Evolutionary conservation across 371 early-diverging fungal species (phyloP).

Genomic region (Thermomucor indicae-seudaticae): DNA sequence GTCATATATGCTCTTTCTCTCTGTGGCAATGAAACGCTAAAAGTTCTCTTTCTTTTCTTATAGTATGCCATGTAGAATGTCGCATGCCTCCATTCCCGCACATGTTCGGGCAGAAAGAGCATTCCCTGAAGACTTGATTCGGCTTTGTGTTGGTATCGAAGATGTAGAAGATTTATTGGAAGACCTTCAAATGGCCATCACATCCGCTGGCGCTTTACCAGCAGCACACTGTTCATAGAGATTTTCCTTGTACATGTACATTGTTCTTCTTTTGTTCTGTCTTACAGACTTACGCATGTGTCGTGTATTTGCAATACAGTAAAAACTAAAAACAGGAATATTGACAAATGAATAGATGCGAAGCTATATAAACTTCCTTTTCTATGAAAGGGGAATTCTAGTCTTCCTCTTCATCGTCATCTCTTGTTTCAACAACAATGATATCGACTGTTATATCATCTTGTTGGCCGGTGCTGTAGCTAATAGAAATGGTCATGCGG

Average conservation of each 20-base stretch:
- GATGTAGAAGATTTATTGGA: conserved; percentile 88
- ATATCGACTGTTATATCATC: conserved; percentile 19
- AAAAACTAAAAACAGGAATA: no score
- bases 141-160: conserved; percentile 97
- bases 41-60: not conserved
- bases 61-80: conserved; percentile 97
- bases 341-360: no score
- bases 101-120: conserved; percentile 80
- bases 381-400: no score
- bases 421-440: conserved; percentile 30
- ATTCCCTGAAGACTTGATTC: conserved; percentile 92
- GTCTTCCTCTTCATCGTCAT: no score
- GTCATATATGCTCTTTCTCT: not conserved
- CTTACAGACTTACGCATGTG: no score
- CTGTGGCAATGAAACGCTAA: not conserved
- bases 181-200: conserved; percentile 80
- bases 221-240: no score
- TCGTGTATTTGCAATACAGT: no score
- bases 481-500: conserved; percentile 19
- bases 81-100: conserved; percentile 94
- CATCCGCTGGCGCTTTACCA: conserved; percentile 67
- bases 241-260: no score
- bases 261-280: no score
- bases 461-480: conserved; percentile 11
- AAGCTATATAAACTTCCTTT: no score